phyloP scores from a whole-genome alignment of 441 rosid species.

The Populus trichocarpa region DNA sequence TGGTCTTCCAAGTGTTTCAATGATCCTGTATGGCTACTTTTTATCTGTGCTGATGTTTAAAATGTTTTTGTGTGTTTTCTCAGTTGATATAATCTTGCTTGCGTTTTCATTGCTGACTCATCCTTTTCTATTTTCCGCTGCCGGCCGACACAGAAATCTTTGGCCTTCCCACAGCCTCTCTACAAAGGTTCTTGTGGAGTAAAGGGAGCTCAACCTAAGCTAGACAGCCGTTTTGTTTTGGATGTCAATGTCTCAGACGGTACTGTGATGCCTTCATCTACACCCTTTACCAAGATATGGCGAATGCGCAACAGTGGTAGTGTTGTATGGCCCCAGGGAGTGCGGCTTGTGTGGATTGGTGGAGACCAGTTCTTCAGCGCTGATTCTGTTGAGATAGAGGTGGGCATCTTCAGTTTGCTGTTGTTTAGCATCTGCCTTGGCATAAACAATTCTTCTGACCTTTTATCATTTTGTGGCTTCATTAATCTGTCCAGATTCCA shows the following conservation, averaged over 20 bases:
- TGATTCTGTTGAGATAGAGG: constrained; percentile 54
- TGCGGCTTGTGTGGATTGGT: constrained; percentile 68
- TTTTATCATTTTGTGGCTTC: background rate
- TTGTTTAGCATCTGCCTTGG: background rate
- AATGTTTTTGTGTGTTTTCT: background rate
- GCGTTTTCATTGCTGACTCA: background rate
- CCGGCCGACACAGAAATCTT: constrained; percentile 21
- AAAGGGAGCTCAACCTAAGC: constrained; percentile 40
- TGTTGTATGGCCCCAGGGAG: constrained; percentile 60
- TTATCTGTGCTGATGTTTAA: background rate
- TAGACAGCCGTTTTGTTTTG: constrained; percentile 69
- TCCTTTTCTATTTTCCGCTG: background rate
- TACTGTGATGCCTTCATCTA: constrained; percentile 66
- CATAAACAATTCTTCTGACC: background rate
- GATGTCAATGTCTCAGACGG: constrained; percentile 89
- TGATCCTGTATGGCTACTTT: constrained; percentile 31
- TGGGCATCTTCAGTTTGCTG: constrained; percentile 11
- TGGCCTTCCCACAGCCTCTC: constrained; percentile 20
- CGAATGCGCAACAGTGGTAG: constrained; percentile 78
- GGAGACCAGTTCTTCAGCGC: constrained; percentile 59
- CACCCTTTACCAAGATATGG: constrained; percentile 91
- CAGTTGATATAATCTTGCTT: background rate
- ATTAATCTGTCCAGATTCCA: constrained; percentile 53
- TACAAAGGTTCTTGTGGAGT: constrained; percentile 21
- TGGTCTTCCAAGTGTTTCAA: constrained; percentile 32